A percentile compares a stretch with the other conserved stretches of the same genome.
phyloP scores from a whole-genome alignment of 441 rosid species.

The Cnidoscolus chayamansa region DNA sequence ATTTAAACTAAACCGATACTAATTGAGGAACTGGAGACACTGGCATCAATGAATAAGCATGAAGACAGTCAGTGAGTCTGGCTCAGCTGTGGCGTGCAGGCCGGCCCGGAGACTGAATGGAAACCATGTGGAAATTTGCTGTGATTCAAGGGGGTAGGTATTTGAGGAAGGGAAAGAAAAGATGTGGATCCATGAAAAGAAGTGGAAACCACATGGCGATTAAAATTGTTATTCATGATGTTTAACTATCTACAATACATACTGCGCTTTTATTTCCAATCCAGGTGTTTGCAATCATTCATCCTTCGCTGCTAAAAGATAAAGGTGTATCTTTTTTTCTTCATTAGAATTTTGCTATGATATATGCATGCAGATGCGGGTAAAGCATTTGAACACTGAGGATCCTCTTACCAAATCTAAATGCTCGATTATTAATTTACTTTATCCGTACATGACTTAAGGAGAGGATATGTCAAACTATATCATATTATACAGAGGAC shows the following conservation, averaged over 20 bases:
- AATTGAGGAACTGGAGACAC: conserved; percentile 51
- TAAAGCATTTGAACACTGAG: no score
- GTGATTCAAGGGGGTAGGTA: no score
- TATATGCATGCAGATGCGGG: background rate
- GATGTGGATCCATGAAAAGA: background rate
- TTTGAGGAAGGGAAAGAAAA: no score
- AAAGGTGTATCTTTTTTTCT: background rate
- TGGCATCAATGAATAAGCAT: conserved; percentile 38
- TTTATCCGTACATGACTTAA: conserved; percentile 7
- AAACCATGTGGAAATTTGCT: conserved; percentile 39
- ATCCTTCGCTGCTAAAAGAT: background rate
- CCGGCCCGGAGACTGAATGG: conserved; percentile 39
- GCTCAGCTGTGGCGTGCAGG: conserved; percentile 24
- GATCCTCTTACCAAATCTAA: no score
- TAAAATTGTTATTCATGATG: background rate
- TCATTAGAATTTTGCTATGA: background rate
- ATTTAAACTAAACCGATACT: conserved; percentile 36
- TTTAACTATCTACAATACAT: background rate
- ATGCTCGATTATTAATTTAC: background rate
- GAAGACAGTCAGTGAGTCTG: conserved; percentile 26
- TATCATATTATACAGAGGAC: no score
- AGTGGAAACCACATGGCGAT: conserved; percentile 2
- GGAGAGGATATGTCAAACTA: background rate
- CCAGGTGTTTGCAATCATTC: background rate
- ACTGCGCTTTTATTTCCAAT: background rate